Evolutionary conservation across 805 yeast species (phyloP).

Genomic region (Yamadazyma scolyti): DNA sequence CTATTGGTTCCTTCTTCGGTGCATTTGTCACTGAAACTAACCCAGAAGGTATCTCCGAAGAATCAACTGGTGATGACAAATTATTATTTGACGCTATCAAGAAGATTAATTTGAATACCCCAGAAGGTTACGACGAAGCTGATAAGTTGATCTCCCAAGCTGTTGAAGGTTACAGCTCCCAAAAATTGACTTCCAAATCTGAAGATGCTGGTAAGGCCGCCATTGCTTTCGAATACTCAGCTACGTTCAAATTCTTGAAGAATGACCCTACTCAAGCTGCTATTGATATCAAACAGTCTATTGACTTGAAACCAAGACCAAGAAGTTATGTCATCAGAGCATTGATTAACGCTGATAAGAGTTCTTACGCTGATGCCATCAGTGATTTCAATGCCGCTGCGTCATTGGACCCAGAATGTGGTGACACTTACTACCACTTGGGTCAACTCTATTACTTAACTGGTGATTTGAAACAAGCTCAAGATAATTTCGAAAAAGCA

Average conservation of each 20-base stretch:
- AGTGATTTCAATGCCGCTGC: slow-evolving; percentile 71
- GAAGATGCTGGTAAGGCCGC: slow-evolving; percentile 46
- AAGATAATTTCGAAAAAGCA: slow-evolving; percentile 70
- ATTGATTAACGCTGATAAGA: slow-evolving; percentile 76
- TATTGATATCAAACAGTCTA: slow-evolving; percentile 58
- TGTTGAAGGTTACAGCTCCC: slow-evolving; percentile 41
- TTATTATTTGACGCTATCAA: slow-evolving; percentile 63
- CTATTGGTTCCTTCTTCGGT: slow-evolving; percentile 81
- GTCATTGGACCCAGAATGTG: slow-evolving; percentile 60
- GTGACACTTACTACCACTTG: slow-evolving; percentile 88
- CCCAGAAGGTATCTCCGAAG: slow-evolving; percentile 46
- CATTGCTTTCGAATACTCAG: slow-evolving; percentile 78
- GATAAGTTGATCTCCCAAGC: slow-evolving; percentile 59
- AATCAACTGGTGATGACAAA: slow-evolving; percentile 59
- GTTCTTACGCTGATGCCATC: slow-evolving; percentile 55
- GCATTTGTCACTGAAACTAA: slow-evolving; percentile 65
- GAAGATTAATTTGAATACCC: slow-evolving; percentile 47
- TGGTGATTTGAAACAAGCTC: slow-evolving; percentile 70
- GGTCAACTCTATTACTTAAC: slow-evolving; percentile 89
- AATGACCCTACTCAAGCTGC: slow-evolving; percentile 67
- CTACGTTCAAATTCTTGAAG: slow-evolving; percentile 80
- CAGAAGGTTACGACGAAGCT: slow-evolving; percentile 61
- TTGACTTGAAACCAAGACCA: slow-evolving; percentile 68
- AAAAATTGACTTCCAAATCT: slow-evolving; percentile 27
- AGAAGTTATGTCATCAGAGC: slow-evolving; percentile 82